Percentiles rank a stretch among this genome's conserved stretches.
These are phyloP conservation scores for Phytopythium sindhum DNA, from an alignment of 352 stramenopile genomes.

Conservation along the genomic window DNA sequence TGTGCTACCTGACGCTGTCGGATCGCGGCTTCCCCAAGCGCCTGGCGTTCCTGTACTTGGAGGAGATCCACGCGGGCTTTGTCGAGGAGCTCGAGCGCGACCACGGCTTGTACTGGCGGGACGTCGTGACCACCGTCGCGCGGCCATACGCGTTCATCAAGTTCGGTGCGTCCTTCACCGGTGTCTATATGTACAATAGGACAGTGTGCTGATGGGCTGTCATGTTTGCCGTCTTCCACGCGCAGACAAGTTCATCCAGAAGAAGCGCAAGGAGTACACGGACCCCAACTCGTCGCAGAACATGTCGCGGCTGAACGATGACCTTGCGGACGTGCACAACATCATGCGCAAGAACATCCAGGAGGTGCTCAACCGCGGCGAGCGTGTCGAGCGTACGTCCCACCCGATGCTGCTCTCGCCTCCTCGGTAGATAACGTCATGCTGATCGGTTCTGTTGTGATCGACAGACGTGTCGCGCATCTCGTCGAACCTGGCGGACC, in stretches of 20 bases:
- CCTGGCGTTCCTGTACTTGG: conserved; percentile 96
- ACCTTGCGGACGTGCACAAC: conserved; percentile 98
- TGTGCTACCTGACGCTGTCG: conserved; percentile 97
- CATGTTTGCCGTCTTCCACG: no score
- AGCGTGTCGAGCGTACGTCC: conserved; percentile 81
- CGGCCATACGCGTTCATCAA: conserved; percentile 99
- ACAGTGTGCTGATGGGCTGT: background rate
- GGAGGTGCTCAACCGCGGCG: conserved; percentile 91
- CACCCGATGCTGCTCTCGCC: background rate
- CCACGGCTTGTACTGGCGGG: conserved; percentile 88
- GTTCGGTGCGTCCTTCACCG: conserved; percentile 69
- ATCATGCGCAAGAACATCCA: conserved; percentile 99
- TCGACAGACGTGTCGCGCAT: conserved; percentile 80
- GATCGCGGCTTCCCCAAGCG: conserved; percentile 97
- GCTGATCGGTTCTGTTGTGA: conserved; percentile 4
- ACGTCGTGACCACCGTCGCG: conserved; percentile 93
- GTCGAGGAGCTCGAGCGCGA: conserved; percentile 93
- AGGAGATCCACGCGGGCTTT: conserved; percentile 94
- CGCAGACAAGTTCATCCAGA: conserved; percentile 95
- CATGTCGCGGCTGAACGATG: conserved; percentile 96
- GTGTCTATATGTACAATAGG: background rate
- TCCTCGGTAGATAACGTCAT: conserved; percentile 10
- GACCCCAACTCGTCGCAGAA: conserved; percentile 95
- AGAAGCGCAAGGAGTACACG: conserved; percentile 96
- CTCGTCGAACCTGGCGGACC: conserved; percentile 87